These are phyloP conservation scores for Cenchrus purpureus DNA, from an alignment of 176 grass and related monocot genomes.

Conservation along the genomic window DNA sequence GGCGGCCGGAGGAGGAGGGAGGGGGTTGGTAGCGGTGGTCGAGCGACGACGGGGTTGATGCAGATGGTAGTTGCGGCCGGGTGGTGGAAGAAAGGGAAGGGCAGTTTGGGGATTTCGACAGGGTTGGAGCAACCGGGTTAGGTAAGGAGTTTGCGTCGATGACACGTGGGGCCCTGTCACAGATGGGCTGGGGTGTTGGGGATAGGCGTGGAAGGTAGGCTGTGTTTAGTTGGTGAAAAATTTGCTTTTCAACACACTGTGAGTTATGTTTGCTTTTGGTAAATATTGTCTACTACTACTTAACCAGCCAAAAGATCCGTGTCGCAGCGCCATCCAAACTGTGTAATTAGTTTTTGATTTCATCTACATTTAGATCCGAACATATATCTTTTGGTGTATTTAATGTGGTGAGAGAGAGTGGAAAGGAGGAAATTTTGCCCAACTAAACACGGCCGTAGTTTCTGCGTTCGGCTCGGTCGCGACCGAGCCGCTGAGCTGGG, in stretches of 20 bases:
- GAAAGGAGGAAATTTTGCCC: no score
- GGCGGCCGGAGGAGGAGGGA: constrained; percentile 16
- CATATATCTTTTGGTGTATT: no score
- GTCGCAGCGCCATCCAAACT: no score
- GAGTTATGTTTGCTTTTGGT: no score
- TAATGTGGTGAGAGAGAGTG: no score
- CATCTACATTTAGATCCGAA: no score
- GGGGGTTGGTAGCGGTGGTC: constrained; percentile 35
- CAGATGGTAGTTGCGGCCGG: neutral
- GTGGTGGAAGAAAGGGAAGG: constrained; percentile 18
- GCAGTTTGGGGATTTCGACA: constrained; percentile 21
- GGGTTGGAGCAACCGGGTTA: neutral
- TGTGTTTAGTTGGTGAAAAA: no score
- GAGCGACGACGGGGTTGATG: neutral
- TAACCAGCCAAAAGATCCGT: no score
- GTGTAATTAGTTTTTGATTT: no score
- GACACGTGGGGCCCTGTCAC: neutral
- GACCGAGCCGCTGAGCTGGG: neutral
- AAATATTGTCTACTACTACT: no score
- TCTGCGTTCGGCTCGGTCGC: neutral
- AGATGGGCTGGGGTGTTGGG: neutral
- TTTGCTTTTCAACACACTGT: no score
- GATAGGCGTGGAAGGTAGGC: neutral
- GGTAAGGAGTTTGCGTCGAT: constrained; percentile 10
- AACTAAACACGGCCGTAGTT: no score